These are phyloP conservation scores for Neofusicoccum laricinum DNA, from an alignment of 2,329 filamentous ascomycete genomes.

Conservation along the genomic window DNA sequence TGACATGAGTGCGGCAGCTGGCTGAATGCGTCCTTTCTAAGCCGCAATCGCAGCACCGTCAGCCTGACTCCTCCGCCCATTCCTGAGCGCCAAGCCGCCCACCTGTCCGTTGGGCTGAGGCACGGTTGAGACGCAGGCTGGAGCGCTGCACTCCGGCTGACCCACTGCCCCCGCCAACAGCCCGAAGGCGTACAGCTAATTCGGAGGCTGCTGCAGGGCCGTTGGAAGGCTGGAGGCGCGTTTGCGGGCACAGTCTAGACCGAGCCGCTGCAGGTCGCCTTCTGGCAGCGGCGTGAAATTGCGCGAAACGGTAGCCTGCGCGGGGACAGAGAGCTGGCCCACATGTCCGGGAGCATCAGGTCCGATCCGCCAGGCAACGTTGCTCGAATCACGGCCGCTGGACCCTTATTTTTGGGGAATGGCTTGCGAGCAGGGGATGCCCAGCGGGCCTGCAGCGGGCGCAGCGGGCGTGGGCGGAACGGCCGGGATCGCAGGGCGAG, in stretches of 20 bases:
- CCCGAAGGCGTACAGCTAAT: background rate
- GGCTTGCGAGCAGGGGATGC: background rate
- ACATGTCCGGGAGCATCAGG: background rate
- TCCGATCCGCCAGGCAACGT: background rate
- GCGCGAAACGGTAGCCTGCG: background rate
- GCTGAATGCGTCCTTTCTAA: background rate
- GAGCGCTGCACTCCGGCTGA: background rate
- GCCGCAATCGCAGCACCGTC: background rate
- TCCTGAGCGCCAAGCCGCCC: background rate
- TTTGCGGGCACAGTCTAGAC: conserved; percentile 2
- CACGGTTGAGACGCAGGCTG: conserved; percentile 6
- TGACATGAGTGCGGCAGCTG: background rate
- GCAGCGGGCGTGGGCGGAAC: background rate
- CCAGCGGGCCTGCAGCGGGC: background rate
- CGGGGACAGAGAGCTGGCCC: background rate
- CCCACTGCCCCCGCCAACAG: conserved; percentile 7
- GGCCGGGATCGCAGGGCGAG: background rate
- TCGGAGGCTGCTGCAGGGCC: background rate
- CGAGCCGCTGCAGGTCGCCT: conserved; percentile 4
- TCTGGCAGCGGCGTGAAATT: conserved; percentile 1
- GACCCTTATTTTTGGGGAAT: background rate
- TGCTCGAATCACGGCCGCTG: background rate
- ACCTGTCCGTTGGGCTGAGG: background rate
- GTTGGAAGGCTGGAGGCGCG: background rate
- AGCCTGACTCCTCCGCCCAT: background rate